These are phyloP conservation scores for Candida oleophila DNA, from an alignment of 805 yeast genomes.

Conservation along the genomic window DNA sequence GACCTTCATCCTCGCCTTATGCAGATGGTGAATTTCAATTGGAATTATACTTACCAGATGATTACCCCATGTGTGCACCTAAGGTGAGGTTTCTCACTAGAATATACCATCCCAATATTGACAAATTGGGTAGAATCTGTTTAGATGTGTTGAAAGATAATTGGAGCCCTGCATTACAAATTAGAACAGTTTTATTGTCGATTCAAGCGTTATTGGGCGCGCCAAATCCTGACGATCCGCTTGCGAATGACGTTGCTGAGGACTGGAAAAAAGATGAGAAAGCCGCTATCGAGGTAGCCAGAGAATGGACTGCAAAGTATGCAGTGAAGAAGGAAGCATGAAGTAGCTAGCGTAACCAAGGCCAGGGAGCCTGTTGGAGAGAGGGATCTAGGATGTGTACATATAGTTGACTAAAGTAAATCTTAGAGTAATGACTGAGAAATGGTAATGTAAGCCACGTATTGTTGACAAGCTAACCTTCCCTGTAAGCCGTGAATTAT, in stretches of 20 bases:
- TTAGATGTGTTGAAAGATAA: constrained; percentile 90
- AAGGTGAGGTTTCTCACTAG: constrained; percentile 90
- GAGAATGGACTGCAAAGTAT: constrained; percentile 66
- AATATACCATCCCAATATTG: constrained; percentile 96
- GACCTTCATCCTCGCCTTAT: constrained; percentile 90
- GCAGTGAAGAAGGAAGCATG: constrained; percentile 32
- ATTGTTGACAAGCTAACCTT: too few relatives aligned
- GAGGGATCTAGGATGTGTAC: not conserved
- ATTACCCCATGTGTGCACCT: constrained; percentile 97
- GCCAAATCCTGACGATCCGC: constrained; percentile 97
- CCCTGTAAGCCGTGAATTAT: too few relatives aligned
- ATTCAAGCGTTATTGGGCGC: constrained; percentile 93
- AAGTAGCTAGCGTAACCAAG: too few relatives aligned
- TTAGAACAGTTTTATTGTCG: constrained; percentile 85
- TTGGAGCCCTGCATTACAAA: constrained; percentile 98
- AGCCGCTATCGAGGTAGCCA: constrained; percentile 77
- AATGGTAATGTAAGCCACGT: too few relatives aligned
- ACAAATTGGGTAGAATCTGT: constrained; percentile 91
- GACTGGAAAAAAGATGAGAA: constrained; percentile 89
- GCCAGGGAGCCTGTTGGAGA: too few relatives aligned
- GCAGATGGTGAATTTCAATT: constrained; percentile 76
- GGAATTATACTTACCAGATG: constrained; percentile 91
- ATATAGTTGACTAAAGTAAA: not conserved
- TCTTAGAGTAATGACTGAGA: too few relatives aligned
- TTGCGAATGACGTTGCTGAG: constrained; percentile 96